A percentile compares a stretch with the other conserved stretches of the same genome.
These are phyloP conservation scores for Solanum hybrid DNA, from an alignment of 305 asterid species.

Conservation along the genomic window DNA sequence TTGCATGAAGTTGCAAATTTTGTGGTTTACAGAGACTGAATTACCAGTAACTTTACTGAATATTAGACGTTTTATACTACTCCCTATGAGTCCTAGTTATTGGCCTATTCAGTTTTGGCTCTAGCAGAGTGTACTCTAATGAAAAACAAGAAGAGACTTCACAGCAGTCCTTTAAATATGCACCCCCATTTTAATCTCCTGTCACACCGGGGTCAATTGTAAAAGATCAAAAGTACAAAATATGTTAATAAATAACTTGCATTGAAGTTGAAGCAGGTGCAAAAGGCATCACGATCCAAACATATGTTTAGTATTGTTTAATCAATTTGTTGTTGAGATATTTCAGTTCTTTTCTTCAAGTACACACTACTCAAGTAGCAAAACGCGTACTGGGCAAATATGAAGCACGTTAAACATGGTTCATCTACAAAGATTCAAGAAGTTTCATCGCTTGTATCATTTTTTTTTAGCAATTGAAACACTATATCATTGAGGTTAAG, in stretches of 20 bases:
- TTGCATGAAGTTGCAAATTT: slow-evolving; percentile 67
- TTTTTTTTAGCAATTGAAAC: not conserved
- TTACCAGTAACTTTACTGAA: not conserved
- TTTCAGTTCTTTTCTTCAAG: not conserved
- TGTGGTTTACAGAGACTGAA: slow-evolving; percentile 52
- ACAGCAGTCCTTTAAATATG: not conserved
- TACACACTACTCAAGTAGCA: not conserved
- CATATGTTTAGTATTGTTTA: not conserved
- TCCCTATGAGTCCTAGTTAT: not conserved
- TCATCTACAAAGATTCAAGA: not conserved
- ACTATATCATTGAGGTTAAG: not conserved
- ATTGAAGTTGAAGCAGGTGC: not conserved
- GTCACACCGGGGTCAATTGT: not conserved
- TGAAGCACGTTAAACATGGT: not conserved
- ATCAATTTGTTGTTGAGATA: not conserved
- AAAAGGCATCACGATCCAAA: not conserved
- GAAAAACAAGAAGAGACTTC: not conserved
- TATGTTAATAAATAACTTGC: not conserved
- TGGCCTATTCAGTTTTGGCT: not conserved
- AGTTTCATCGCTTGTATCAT: not conserved
- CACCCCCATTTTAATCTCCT: not conserved
- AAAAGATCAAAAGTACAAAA: not conserved
- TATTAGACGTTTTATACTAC: not conserved
- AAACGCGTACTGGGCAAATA: not conserved
- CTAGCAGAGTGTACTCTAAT: not conserved